These are phyloP conservation scores for Phialophora macrospora DNA, from an alignment of 2,329 filamentous ascomycete genomes.

Conservation along the genomic window DNA sequence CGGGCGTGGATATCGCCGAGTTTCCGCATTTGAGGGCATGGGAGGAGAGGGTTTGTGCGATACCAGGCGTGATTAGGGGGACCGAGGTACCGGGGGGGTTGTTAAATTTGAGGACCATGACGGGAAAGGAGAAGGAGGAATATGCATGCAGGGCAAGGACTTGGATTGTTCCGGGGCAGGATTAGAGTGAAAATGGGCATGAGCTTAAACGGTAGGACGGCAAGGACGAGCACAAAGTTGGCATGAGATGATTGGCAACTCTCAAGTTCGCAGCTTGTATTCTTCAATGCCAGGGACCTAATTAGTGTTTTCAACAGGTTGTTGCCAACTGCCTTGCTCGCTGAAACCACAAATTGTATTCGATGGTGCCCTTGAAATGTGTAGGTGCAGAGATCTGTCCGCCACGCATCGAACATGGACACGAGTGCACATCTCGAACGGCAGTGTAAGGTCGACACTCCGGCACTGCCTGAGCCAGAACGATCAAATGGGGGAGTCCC, in stretches of 20 bases:
- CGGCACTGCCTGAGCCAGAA: neutral
- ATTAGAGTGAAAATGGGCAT: no score
- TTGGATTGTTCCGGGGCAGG: conserved; percentile 1
- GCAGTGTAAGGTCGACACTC: neutral
- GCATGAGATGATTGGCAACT: no score
- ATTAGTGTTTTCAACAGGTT: no score
- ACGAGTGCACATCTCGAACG: neutral
- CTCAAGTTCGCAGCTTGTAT: no score
- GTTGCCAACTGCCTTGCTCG: no score
- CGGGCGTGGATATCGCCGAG: conserved; percentile 43
- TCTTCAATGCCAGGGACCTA: no score
- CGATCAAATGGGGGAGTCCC: neutral
- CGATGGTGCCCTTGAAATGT: neutral
- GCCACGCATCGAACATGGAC: neutral
- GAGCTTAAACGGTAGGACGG: no score
- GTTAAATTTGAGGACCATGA: conserved; percentile 2
- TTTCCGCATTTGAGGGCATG: conserved; percentile 44
- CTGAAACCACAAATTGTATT: no score
- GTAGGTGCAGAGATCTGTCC: neutral
- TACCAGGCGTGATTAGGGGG: neutral
- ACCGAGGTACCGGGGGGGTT: neutral
- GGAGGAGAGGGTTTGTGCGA: conserved; percentile 38
- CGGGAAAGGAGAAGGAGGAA: conserved; percentile 6
- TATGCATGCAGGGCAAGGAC: conserved; percentile 7
- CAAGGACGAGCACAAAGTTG: no score